Percentiles rank a stretch among this genome's conserved stretches.
Evolutionary conservation across 768 basidiomycete genomes (phyloP).

Genomic region (Fibroporia radiculosa): DNA sequence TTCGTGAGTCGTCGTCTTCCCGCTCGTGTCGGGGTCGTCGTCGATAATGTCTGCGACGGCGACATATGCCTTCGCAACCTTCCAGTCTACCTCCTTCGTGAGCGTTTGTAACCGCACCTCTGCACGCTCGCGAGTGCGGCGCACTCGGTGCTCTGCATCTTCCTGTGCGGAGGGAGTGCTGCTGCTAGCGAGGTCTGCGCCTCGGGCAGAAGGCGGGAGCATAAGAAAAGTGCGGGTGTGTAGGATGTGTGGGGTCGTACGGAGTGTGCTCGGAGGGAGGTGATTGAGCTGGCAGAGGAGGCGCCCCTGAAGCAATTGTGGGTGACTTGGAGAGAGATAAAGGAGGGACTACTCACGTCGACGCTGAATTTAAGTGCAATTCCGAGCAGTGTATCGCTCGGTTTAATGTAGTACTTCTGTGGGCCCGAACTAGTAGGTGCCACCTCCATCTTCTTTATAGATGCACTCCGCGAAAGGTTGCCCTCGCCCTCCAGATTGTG

Average conservation of each 20-base stretch:
- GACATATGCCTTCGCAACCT: slow-evolving; percentile 62
- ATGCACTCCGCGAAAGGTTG: too few species aligned
- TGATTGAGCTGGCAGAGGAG: slow-evolving; percentile 59
- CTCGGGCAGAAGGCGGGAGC: slow-evolving; percentile 36
- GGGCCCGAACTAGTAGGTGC: slow-evolving; percentile 1
- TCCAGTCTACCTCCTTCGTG: slow-evolving; percentile 64
- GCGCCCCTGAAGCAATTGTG: slow-evolving; percentile 34
- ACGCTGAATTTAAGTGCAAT: slow-evolving; percentile 54
- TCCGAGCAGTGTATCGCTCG: slow-evolving; percentile 54
- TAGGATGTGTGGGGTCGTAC: slow-evolving; percentile 65
- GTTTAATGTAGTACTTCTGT: slow-evolving; percentile 45
- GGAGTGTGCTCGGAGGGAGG: slow-evolving; percentile 55
- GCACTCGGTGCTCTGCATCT: slow-evolving; percentile 32
- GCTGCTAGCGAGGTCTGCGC: slow-evolving; percentile 14
- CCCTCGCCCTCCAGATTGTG: background rate
- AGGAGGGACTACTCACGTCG: slow-evolving; percentile 38
- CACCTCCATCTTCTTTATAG: background rate
- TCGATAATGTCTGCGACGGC: slow-evolving; percentile 45
- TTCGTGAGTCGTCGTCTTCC: slow-evolving; percentile 7
- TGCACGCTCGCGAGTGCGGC: slow-evolving; percentile 41
- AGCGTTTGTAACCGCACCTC: slow-evolving; percentile 53
- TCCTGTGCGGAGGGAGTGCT: slow-evolving; percentile 18
- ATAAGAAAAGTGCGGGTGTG: slow-evolving; percentile 56
- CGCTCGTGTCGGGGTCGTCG: slow-evolving; percentile 1
- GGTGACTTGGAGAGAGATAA: background rate